Conservation (phyloP, 768 basidiomycete genomes). For the Tulasnella sp. region DNA sequence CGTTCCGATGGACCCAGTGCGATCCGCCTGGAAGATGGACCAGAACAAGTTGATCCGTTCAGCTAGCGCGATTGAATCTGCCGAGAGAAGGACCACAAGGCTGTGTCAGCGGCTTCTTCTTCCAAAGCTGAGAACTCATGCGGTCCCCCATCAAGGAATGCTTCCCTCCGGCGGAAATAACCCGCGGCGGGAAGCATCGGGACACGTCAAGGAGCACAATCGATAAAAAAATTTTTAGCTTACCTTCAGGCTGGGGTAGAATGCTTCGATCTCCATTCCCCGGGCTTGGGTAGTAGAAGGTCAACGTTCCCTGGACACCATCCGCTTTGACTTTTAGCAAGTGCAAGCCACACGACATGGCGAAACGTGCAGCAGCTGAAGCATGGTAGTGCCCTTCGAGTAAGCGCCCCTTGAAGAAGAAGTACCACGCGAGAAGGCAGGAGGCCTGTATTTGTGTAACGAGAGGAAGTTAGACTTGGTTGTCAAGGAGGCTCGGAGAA, state of each 20-base stretch:
- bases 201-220: neutral
- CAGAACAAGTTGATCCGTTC: slow-evolving; percentile 72
- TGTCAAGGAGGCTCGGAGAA: neutral
- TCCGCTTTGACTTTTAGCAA: slow-evolving; percentile 34
- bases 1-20: slow-evolving; percentile 70
- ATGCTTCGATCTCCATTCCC: neutral
- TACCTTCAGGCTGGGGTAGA: slow-evolving; percentile 11
- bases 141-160: neutral
- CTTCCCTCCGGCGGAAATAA: neutral
- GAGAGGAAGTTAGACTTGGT: neutral
- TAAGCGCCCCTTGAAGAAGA: slow-evolving; percentile 50
- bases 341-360: slow-evolving; percentile 66
- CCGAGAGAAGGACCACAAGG: slow-evolving; percentile 35
- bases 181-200: neutral
- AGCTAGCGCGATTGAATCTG: slow-evolving; percentile 53
- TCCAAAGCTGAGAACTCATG: neutral
- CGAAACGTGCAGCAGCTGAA: slow-evolving; percentile 62
- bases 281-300: slow-evolving; percentile 11
- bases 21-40: slow-evolving; percentile 75
- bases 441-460: slow-evolving; percentile 26
- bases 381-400: slow-evolving; percentile 64
- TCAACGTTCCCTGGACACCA: slow-evolving; percentile 11
- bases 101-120: neutral
- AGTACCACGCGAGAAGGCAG: slow-evolving; percentile 60
- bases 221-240: neutral